These are phyloP conservation scores for Helicostylum pulchrum DNA, from an alignment of 192 early-diverging fungal genomes.

Conservation along the genomic window DNA sequence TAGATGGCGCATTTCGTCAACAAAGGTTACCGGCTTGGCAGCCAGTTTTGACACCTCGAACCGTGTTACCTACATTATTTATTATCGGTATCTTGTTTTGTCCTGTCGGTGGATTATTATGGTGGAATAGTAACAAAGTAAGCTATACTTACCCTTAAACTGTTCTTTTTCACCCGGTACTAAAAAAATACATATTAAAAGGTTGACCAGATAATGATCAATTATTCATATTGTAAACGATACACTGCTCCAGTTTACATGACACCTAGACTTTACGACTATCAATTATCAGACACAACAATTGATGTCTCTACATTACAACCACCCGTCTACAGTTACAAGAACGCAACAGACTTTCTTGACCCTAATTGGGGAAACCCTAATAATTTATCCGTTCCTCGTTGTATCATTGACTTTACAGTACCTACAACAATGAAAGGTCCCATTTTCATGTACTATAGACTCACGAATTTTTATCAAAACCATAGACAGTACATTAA, in stretches of 20 bases:
- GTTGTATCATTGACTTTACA: constrained; percentile 68
- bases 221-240: constrained; percentile 40
- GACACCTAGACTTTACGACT: constrained; percentile 30
- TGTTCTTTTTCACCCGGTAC: background rate
- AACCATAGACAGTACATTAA: constrained; percentile 89
- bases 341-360: constrained; percentile 18
- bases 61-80: constrained; percentile 94
- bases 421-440: constrained; percentile 62
- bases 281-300: constrained; percentile 1
- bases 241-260: constrained; percentile 21
- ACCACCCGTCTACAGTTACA: constrained; percentile 23
- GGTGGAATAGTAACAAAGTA: constrained; percentile 62
- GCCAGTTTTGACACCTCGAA: constrained; percentile 95
- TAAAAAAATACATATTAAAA: background rate
- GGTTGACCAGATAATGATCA: constrained; percentile 47
- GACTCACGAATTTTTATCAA: constrained; percentile 94
- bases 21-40: constrained; percentile 99
- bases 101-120: constrained; percentile 85
- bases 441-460: constrained; percentile 90
- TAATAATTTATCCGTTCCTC: constrained; percentile 23
- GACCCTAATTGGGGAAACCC: constrained; percentile 12
- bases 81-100: constrained; percentile 90
- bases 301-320: background rate
- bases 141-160: background rate
- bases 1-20: constrained; percentile 94